These are phyloP conservation scores for Solanum hybrid DNA, from an alignment of 305 asterid genomes.

Conservation along the genomic window DNA sequence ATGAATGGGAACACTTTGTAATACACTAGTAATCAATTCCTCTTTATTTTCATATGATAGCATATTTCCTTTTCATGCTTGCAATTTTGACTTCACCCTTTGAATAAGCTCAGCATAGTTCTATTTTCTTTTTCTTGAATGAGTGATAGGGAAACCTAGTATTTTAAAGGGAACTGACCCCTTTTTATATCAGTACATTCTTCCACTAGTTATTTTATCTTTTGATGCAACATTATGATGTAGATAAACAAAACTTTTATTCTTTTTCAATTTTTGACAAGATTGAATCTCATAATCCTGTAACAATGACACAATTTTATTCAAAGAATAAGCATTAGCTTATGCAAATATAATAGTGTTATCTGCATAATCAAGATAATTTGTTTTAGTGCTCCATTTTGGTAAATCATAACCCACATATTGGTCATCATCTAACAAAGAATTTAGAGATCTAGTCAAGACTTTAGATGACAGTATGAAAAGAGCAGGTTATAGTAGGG, in stretches of 20 bases:
- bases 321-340: too few relatives aligned
- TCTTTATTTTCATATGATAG: too few relatives aligned
- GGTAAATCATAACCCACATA: not conserved
- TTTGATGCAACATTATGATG: not conserved
- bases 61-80: not conserved
- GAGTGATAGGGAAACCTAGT: not conserved
- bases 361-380: not conserved
- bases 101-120: too few relatives aligned
- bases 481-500: not conserved
- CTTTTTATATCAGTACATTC: not conserved
- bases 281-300: not conserved
- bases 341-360: not conserved
- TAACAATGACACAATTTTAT: not conserved
- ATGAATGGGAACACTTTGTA: not conserved
- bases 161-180: not conserved
- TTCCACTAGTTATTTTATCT: not conserved
- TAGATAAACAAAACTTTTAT: not conserved
- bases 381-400: not conserved
- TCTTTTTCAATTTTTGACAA: not conserved
- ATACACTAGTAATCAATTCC: not conserved
- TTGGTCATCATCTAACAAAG: not conserved
- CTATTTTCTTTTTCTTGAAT: not conserved
- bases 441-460: not conserved
- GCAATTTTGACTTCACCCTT: not conserved
- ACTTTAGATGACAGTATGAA: not conserved